Percentiles rank a stretch among this genome's conserved stretches.
phyloP scores from a whole-genome alignment of 129 eudicot genomes.

The Silybum marianum region DNA sequence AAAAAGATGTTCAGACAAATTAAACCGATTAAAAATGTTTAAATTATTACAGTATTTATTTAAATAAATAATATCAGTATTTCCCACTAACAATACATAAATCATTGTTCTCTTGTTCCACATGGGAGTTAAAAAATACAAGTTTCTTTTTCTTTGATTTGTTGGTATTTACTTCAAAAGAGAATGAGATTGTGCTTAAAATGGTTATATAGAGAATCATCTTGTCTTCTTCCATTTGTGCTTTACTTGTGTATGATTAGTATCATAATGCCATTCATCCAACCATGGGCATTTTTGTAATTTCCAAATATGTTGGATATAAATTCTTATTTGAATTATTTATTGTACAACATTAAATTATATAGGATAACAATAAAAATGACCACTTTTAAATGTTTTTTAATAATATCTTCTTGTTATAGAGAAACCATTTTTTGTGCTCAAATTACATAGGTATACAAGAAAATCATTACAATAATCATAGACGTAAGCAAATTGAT shows the following conservation, averaged over 20 bases:
- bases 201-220: neutral
- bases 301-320: neutral
- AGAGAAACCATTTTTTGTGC: neutral
- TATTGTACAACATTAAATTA: too few relatives aligned
- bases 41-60: too few relatives aligned
- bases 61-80: too few relatives aligned
- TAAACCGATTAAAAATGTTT: too few relatives aligned
- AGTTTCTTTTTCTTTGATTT: neutral
- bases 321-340: too few relatives aligned
- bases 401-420: neutral
- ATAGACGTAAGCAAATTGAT: neutral
- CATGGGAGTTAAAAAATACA: neutral
- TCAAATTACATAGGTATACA: neutral
- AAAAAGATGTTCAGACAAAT: too few relatives aligned
- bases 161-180: neutral
- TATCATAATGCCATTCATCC: neutral
- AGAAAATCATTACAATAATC: neutral
- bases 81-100: neutral
- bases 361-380: too few relatives aligned
- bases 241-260: neutral
- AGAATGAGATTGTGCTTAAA: too few relatives aligned
- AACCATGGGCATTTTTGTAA: neutral
- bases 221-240: neutral
- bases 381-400: neutral
- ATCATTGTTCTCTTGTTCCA: neutral